phyloP scores from a whole-genome alignment of 805 yeast genomes.

The Kockiozyma suomiensis region DNA sequence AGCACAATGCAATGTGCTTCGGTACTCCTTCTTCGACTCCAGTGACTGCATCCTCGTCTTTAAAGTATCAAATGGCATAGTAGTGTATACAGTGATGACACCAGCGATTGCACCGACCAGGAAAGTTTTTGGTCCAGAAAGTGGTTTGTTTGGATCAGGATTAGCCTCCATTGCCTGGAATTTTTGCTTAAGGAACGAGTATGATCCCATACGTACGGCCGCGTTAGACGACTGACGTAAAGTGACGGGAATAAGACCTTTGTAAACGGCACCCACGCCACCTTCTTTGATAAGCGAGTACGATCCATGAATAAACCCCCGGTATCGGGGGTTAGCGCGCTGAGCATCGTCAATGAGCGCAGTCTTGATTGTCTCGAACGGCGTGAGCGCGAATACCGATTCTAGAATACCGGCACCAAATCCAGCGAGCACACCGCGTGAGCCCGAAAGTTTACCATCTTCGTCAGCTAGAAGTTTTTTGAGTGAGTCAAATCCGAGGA shows the following conservation, averaged over 20 bases:
- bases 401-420: constrained; percentile 94
- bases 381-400: constrained; percentile 91
- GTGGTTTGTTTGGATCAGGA: constrained; percentile 65
- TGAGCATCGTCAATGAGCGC: constrained; percentile 93
- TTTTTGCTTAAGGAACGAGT: constrained; percentile 72
- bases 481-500: constrained; percentile 88
- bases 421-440: constrained; percentile 95
- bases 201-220: constrained; percentile 91
- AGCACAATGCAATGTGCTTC: constrained; percentile 81
- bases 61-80: constrained; percentile 95
- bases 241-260: constrained; percentile 90
- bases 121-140: constrained; percentile 79
- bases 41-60: constrained; percentile 97
- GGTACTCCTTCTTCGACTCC: constrained; percentile 70
- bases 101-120: constrained; percentile 90
- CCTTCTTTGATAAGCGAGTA: constrained; percentile 68
- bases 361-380: constrained; percentile 94
- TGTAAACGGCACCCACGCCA: constrained; percentile 81
- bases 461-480: constrained; percentile 76
- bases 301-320: constrained; percentile 63
- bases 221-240: constrained; percentile 95
- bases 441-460: constrained; percentile 84
- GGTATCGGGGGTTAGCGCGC: constrained; percentile 71
- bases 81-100: constrained; percentile 81
- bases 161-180: constrained; percentile 21